These are phyloP conservation scores for Vicia faba DNA, from an alignment of 306 rosid genomes.

Conservation along the genomic window DNA sequence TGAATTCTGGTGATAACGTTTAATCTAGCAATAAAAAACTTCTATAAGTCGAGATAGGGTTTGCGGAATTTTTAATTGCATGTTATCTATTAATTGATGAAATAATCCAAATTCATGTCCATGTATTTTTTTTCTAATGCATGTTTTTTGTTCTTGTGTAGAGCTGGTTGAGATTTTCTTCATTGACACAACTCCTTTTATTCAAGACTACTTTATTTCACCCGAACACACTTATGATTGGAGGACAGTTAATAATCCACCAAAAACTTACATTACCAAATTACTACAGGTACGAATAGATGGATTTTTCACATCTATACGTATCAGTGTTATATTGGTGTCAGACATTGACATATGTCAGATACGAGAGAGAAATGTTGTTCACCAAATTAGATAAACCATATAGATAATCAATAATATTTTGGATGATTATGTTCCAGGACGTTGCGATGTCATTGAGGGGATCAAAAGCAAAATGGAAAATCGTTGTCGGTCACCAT, in stretches of 20 bases:
- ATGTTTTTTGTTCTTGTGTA: constrained; percentile 20
- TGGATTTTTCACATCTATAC: not conserved
- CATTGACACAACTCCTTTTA: constrained; percentile 62
- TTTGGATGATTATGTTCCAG: constrained; percentile 33
- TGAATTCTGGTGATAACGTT: no score
- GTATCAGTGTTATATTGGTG: not conserved
- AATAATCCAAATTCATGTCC: not conserved
- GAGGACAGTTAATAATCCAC: constrained; percentile 42
- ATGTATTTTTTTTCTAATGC: constrained; percentile 7
- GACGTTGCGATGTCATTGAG: constrained; percentile 42
- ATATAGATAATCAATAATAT: not conserved
- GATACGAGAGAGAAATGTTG: not conserved
- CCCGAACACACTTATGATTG: constrained; percentile 52
- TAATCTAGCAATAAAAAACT: no score
- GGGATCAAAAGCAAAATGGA: constrained; percentile 48
- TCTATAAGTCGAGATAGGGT: no score
- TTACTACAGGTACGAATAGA: constrained; percentile 45
- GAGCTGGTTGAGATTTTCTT: constrained; percentile 56
- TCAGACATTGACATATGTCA: not conserved
- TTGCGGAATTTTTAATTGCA: no score
- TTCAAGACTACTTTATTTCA: constrained; percentile 44
- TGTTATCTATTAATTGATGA: no score
- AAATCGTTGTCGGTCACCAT: constrained; percentile 57
- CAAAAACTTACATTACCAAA: constrained; percentile 40
- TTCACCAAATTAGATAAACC: no score